Base-by-base conservation (phyloP, 345 rosid genomes). In the Aurinia saxatilis region DNA sequence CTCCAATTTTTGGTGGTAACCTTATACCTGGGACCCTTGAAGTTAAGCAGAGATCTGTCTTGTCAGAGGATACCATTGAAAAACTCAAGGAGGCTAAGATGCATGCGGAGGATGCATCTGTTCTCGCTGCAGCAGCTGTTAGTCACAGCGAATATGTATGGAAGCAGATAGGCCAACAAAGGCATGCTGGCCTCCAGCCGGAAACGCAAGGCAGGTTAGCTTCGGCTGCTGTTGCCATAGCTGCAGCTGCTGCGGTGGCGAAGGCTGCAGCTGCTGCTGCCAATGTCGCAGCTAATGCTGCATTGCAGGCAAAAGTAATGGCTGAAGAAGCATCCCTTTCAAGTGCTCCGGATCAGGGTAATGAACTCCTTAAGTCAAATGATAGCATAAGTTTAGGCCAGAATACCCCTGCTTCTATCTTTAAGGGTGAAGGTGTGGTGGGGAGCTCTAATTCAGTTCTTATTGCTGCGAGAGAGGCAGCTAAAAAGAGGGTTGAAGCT, bases 181-280 rank as follows among this genome's bases (percentile, higher is more conserved):
- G 72, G 69, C 73, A 73, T 65, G 64, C 82, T 38, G 81, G 84
- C 40, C 74, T 80, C 68, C 77, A 44, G 25, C 56, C 81, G 36
- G 92, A 87, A 64, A 77, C 70, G 57, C 89, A 90, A 77, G 75
- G 74, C 50, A 84, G 75, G 57, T 68, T 95, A 74, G 84, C 89
- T 65, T 84, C 86, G n/a, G 97, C 98, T 57, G 93, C 95, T 50
- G 81, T 77, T 80, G 89, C 95, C 13, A 68, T 83, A 56, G 85
- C 95, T 39, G 88, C 95, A 23, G 98, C 99, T 2, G 88, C 96
- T 68, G 84, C 99, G 36, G 95, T 90, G 76, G 99, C 98, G 34
- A 90, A 83, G 71, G 97, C 96, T 9, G 99, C 99, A 46, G 93
- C 99, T 51, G 97, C 97, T 10, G 96, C 96, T 44, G 96, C 97